phyloP scores from a whole-genome alignment of 1,284 basidiomycete species.

The Ceratobasidium sp. region DNA sequence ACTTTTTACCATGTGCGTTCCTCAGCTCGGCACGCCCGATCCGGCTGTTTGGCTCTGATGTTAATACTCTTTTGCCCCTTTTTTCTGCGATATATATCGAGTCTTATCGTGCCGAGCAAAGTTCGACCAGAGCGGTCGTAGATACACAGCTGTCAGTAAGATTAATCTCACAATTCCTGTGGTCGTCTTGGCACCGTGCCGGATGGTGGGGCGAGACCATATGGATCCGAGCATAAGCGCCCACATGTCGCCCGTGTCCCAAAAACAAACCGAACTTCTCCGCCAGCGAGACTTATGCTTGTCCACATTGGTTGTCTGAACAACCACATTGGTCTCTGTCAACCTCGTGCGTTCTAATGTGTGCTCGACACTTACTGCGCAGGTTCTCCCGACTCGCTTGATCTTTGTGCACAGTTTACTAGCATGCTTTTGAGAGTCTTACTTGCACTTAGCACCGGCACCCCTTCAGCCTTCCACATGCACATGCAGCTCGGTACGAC shows the following conservation, averaged over 20 bases:
- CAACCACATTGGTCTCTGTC: background rate
- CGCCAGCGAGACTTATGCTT: background rate
- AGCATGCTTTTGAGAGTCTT: background rate
- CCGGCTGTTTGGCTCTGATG: conserved; percentile 15
- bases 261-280: too few relatives aligned
- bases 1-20: conserved; percentile 12
- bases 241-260: too few relatives aligned
- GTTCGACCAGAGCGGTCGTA: background rate
- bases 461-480: conserved; percentile 17
- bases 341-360: background rate
- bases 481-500: conserved; percentile 4
- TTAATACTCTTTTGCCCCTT: background rate
- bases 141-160: too few relatives aligned
- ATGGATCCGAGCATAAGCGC: background rate
- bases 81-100: background rate
- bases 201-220: background rate
- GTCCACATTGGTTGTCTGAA: conserved; percentile 2
- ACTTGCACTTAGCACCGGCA: conserved; percentile 20
- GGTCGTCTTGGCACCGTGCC: background rate
- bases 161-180: background rate
- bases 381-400: conserved; percentile 8
- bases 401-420: background rate
- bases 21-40: conserved; percentile 24
- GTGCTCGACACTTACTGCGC: background rate
- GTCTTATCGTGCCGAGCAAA: background rate